phyloP scores from a whole-genome alignment of 208 protist species.

The Wallacemonas collosoma region DNA sequence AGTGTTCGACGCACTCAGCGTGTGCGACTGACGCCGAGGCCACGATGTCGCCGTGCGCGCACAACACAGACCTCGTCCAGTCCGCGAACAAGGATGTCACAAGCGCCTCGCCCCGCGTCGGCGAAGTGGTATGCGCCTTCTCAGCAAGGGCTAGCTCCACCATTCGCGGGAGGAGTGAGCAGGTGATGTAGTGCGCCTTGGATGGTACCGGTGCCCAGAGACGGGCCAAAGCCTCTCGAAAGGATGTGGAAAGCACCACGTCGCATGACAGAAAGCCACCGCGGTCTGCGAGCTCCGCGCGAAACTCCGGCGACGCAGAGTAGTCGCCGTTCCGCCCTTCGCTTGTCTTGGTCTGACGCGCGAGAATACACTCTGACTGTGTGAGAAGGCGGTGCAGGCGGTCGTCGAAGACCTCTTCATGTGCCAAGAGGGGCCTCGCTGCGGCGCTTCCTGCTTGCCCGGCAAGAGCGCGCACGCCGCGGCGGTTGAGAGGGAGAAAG shows the following conservation, averaged over 20 bases:
- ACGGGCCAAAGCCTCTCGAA: constrained; percentile 22
- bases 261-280: constrained; percentile 14
- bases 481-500: constrained; percentile 20
- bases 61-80: constrained; percentile 34
- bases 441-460: constrained; percentile 15
- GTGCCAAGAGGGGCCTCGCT: not conserved
- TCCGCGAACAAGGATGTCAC: constrained; percentile 7
- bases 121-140: not conserved
- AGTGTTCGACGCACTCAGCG: not conserved
- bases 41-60: not conserved
- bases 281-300: not conserved
- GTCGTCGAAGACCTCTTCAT: constrained; percentile 31
- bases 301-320: not conserved
- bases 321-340: not conserved
- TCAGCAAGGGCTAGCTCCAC: constrained; percentile 38
- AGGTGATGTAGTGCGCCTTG: constrained; percentile 32
- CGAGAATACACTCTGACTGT: not conserved
- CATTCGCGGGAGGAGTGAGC: constrained; percentile 47
- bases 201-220: constrained; percentile 21
- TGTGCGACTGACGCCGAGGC: not conserved
- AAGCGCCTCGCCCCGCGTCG: not conserved
- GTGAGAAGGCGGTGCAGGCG: constrained; percentile 12
- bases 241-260: constrained; percentile 9
- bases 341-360: no score
- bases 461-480: constrained; percentile 6